Evolutionary conservation across 495 filamentous ascomycete species (phyloP).

Genomic region (Penicillium cataractarum): DNA sequence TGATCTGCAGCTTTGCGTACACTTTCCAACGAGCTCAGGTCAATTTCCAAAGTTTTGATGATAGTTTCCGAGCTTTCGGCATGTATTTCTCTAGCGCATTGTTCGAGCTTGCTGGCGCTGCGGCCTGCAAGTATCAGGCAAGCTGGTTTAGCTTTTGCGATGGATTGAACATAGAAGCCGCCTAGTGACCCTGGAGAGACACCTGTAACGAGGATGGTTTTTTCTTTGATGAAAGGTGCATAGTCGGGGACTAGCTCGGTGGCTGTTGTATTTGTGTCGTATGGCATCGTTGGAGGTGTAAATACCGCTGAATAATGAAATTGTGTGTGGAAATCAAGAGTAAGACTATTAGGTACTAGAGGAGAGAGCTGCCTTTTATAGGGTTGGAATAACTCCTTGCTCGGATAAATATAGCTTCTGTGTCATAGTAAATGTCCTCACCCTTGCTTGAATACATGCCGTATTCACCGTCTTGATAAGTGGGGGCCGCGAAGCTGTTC

Average conservation of each 20-base stretch:
- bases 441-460: background rate
- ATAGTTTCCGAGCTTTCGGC: constrained; percentile 30
- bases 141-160: constrained; percentile 53
- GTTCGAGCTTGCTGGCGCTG: constrained; percentile 37
- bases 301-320: background rate
- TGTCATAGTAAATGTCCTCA: background rate
- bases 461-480: background rate
- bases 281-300: constrained; percentile 6
- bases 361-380: background rate
- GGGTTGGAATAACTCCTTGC: too few relatives aligned
- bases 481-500: background rate
- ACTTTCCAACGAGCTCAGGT: constrained; percentile 44
- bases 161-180: constrained; percentile 45
- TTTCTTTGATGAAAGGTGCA: constrained; percentile 12
- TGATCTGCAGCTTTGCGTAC: constrained; percentile 52
- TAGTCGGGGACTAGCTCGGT: constrained; percentile 14
- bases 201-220: constrained; percentile 52
- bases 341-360: background rate
- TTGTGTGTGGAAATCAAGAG: background rate
- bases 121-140: constrained; percentile 61
- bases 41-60: constrained; percentile 42
- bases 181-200: constrained; percentile 51
- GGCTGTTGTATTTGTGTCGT: constrained; percentile 15
- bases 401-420: too few relatives aligned
- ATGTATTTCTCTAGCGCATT: constrained; percentile 41